phyloP scores from a whole-genome alignment of 1,284 basidiomycete species.

The Pseudozyma flocculosa region DNA sequence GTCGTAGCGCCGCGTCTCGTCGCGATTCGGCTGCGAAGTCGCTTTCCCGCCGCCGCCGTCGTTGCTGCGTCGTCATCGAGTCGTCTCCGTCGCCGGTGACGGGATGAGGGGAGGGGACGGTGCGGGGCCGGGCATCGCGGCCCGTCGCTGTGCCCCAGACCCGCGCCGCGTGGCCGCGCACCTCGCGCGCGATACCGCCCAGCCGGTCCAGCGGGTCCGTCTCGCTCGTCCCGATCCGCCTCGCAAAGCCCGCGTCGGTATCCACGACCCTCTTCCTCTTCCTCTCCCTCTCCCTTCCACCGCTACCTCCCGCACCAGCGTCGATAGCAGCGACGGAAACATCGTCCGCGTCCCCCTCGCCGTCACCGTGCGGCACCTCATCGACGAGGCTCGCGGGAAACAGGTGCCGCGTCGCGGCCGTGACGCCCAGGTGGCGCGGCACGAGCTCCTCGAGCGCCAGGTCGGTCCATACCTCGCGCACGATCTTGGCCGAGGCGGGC shows the following conservation, averaged over 20 bases:
- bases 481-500: conserved; percentile 12
- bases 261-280: conserved; percentile 15
- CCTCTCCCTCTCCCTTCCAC: background rate
- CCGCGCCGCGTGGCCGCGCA: conserved; percentile 33
- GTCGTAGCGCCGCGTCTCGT: no score
- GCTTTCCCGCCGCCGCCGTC: no score
- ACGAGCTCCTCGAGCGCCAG: conserved; percentile 43
- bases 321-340: no score
- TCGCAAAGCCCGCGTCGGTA: conserved; percentile 11
- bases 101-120: no score
- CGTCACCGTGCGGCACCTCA: conserved; percentile 1
- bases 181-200: conserved; percentile 24
- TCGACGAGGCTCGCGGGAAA: background rate
- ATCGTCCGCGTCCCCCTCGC: no score
- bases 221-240: conserved; percentile 13
- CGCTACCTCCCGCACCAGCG: background rate
- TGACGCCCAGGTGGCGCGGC: conserved; percentile 14
- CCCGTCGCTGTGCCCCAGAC: no score
- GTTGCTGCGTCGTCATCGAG: no score
- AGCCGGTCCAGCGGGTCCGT: conserved; percentile 26
- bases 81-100: no score
- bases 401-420: conserved; percentile 9
- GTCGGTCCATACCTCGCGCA: conserved; percentile 43
- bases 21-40: no score
- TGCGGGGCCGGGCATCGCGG: no score